Evolutionary conservation across 2,329 filamentous ascomycete species (phyloP).

Genomic region (Talaromyces sp.): DNA sequence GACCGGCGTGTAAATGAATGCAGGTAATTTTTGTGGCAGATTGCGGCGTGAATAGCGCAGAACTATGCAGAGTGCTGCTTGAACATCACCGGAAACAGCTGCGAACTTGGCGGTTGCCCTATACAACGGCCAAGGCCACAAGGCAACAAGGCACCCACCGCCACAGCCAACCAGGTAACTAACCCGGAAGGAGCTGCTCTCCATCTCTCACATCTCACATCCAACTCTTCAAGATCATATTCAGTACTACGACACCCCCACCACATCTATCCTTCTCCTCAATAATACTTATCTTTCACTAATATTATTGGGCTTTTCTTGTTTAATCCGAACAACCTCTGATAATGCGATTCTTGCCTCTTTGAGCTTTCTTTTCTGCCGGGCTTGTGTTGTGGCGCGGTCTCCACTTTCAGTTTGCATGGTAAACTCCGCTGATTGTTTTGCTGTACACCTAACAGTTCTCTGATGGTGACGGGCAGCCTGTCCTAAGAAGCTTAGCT

Average conservation of each 20-base stretch:
- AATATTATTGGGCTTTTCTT: slow-evolving; percentile 6
- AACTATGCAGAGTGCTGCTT: background rate
- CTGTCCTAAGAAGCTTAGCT: background rate
- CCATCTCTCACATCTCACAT: background rate
- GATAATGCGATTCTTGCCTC: slow-evolving; percentile 11
- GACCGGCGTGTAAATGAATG: too few species aligned
- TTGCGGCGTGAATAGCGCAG: background rate
- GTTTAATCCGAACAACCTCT: background rate
- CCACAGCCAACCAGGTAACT: slow-evolving; percentile 22
- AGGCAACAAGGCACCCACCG: slow-evolving; percentile 6
- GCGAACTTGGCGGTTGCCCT: slow-evolving; percentile 29
- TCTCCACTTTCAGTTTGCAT: slow-evolving; percentile 16
- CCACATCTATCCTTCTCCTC: background rate
- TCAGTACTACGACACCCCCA: background rate
- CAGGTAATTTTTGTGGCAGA: background rate
- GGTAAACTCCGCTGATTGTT: slow-evolving; percentile 13
- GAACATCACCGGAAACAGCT: background rate
- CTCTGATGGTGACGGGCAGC: background rate
- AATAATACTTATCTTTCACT: background rate
- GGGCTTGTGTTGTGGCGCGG: slow-evolving; percentile 12
- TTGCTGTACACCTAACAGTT: background rate
- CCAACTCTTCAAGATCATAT: background rate
- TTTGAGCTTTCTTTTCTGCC: slow-evolving; percentile 11
- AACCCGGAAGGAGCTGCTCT: background rate
- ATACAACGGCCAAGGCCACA: slow-evolving; percentile 27